phyloP scores from a whole-genome alignment of 2,329 filamentous ascomycete species.

The Aureobasidium subglaciale region DNA sequence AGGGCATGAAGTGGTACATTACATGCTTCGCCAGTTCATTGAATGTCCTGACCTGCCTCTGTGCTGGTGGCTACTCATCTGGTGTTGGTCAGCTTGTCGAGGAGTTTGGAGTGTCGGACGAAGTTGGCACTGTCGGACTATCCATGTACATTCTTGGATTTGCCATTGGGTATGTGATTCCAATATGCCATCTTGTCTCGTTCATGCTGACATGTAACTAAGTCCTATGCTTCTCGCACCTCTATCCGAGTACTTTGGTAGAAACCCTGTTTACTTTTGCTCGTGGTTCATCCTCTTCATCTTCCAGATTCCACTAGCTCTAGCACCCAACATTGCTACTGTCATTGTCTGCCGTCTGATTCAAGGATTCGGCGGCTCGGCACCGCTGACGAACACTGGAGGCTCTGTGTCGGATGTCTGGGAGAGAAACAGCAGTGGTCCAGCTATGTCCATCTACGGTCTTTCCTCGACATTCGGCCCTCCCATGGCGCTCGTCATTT shows the following conservation, averaged over 20 bases:
- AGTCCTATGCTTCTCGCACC: conserved; percentile 27
- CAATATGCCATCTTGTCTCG: background rate
- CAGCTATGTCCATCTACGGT: conserved; percentile 31
- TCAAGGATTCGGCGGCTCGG: conserved; percentile 27
- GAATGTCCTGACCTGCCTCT: conserved; percentile 20
- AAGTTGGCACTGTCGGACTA: conserved; percentile 28
- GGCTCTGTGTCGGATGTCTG: conserved; percentile 29
- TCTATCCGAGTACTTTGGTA: conserved; percentile 32
- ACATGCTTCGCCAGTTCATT: conserved; percentile 34
- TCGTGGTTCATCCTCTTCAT: conserved; percentile 28
- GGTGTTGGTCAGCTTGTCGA: conserved; percentile 10
- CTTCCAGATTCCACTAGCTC: conserved; percentile 23
- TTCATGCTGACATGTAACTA: background rate
- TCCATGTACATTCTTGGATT: conserved; percentile 28
- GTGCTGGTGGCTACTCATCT: conserved; percentile 16
- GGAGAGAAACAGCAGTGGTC: conserved; percentile 27
- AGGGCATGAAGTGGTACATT: conserved; percentile 36
- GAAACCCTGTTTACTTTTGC: conserved; percentile 28
- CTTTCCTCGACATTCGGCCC: conserved; percentile 32
- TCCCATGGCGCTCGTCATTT: conserved; percentile 29
- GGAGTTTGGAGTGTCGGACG: conserved; percentile 25
- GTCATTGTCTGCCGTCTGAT: conserved; percentile 27
- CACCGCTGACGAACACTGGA: conserved; percentile 30
- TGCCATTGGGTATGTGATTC: conserved; percentile 18
- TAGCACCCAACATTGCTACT: conserved; percentile 15